These are phyloP conservation scores for Vitis rotundifolia DNA, from an alignment of 164 flowering plant genomes.

Conservation along the genomic window DNA sequence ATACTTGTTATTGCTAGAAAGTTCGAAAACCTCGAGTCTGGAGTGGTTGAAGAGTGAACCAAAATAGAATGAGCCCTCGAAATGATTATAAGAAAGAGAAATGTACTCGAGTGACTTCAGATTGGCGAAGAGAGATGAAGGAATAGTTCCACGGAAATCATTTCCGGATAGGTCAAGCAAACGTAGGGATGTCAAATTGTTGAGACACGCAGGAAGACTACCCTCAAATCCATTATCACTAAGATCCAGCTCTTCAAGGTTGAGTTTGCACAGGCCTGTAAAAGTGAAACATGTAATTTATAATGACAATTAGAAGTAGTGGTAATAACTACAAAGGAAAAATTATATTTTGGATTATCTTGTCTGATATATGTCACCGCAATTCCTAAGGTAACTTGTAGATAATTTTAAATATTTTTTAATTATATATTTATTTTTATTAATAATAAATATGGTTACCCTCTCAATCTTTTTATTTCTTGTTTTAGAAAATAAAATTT, in stretches of 20 bases:
- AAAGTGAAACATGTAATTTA: neutral
- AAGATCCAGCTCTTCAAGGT: constrained; percentile 1
- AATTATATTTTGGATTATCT: too few relatives aligned
- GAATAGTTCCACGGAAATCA: neutral
- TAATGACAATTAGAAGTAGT: too few relatives aligned
- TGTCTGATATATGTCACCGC: too few relatives aligned
- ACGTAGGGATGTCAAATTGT: constrained; percentile 8
- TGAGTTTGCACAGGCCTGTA: constrained; percentile 2
- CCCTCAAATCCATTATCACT: neutral
- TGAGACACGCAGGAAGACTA: neutral
- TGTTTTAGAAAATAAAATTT: too few relatives aligned
- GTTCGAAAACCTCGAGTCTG: neutral
- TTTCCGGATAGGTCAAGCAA: neutral
- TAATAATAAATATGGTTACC: too few relatives aligned
- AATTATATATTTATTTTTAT: too few relatives aligned
- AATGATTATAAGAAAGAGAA: neutral
- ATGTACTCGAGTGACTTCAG: neutral
- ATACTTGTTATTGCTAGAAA: neutral
- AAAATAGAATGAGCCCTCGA: neutral
- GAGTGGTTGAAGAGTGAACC: constrained; percentile 1
- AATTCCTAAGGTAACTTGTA: too few relatives aligned
- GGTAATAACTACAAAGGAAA: too few relatives aligned
- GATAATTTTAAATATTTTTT: too few relatives aligned
- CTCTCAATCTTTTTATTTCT: too few relatives aligned
- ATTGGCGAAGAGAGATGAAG: neutral